Evolutionary conservation across 2,329 filamentous ascomycete genomes (phyloP).

Genomic region (Pseudofabraea citricarpa): DNA sequence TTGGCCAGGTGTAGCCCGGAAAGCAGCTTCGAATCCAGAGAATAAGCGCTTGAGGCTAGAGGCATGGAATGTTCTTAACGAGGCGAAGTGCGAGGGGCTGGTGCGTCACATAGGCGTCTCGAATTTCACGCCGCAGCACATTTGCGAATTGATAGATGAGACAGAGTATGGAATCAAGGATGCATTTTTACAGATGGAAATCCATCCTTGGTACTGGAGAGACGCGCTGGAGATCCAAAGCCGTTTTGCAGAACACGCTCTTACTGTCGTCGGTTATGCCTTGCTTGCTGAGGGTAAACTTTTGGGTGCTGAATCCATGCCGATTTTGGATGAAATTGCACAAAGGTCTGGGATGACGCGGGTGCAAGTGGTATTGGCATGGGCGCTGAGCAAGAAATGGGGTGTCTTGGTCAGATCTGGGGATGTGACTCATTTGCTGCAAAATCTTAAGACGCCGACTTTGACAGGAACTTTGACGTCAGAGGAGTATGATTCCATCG

Average conservation of each 20-base stretch:
- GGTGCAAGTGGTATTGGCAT: slow-evolving; percentile 13
- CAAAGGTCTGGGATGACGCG: slow-evolving; percentile 4
- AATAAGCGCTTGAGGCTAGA: slow-evolving; percentile 48
- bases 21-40: slow-evolving; percentile 46
- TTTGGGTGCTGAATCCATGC: too few species aligned
- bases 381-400: slow-evolving; percentile 12
- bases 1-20: slow-evolving; percentile 47
- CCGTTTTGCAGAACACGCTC: slow-evolving; percentile 6
- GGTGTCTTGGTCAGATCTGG: slow-evolving; percentile 12
- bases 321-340: too few species aligned
- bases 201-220: slow-evolving; percentile 52
- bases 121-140: slow-evolving; percentile 75
- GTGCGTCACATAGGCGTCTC: slow-evolving; percentile 76
- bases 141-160: slow-evolving; percentile 68
- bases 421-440: slow-evolving; percentile 6
- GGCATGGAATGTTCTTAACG: slow-evolving; percentile 68
- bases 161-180: slow-evolving; percentile 41
- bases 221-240: slow-evolving; percentile 14
- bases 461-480: slow-evolving; percentile 5
- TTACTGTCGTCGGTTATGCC: slow-evolving; percentile 14
- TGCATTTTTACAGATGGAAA: slow-evolving; percentile 77
- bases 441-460: slow-evolving; percentile 3
- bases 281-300: slow-evolving; percentile 17
- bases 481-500: slow-evolving; percentile 10
- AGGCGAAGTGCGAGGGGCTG: slow-evolving; percentile 61